Base-by-base conservation (phyloP, 352 stramenopile genomes). In the Globisporangium irregulare region DNA sequence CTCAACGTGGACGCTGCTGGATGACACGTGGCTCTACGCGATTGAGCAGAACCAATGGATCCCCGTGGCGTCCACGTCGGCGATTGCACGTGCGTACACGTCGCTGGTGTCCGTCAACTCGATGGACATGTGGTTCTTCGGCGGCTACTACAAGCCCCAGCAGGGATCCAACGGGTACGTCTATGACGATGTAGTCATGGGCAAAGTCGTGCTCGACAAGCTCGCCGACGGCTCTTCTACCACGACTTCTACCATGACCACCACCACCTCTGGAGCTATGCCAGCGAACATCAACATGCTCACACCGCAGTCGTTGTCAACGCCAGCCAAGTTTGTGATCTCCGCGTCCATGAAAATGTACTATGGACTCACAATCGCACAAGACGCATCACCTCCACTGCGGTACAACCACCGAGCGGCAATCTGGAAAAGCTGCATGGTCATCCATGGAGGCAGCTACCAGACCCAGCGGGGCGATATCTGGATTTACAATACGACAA, bases 371-470 rank as follows among this genome's bases (percentile, higher is more conserved):
- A 14, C 43, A 1, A 69, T 20, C 25, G 32, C 41, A 3, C 55
- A 71, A 12, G 9, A n/a, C 4, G 36, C 29, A 8, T 56, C 67
- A n/a, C 85, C 85, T 24, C 68, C 80, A 20, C 54, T 91, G 63
- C 81, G 85, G 0, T 93, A 93, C 69, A 91, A 90, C 51, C 85
- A 93, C 58, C 72, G 76, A 0, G 83, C 83, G 1, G 71, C 72
- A 0, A 67, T 82, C 22, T 93, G 85, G 85, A 65, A 69, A 0
- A 72, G 72, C 60, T 73, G 77, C 56, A 89, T 93, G 80, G 68
- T 93, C 1, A 72, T 93, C 64, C 75, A 90, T 41, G 85, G 85
- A 24, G 85, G 85, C 43, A 92, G 81, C 77, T 93, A 91, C 57
- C 81, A 91, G 71, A 79, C 67, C 8, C 81, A 90, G 46, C 78